A percentile compares a stretch with the other conserved stretches of the same genome.
These are phyloP conservation scores for Orobanche coerulescens DNA, from an alignment of 257 asterid species.

Conservation along the genomic window DNA sequence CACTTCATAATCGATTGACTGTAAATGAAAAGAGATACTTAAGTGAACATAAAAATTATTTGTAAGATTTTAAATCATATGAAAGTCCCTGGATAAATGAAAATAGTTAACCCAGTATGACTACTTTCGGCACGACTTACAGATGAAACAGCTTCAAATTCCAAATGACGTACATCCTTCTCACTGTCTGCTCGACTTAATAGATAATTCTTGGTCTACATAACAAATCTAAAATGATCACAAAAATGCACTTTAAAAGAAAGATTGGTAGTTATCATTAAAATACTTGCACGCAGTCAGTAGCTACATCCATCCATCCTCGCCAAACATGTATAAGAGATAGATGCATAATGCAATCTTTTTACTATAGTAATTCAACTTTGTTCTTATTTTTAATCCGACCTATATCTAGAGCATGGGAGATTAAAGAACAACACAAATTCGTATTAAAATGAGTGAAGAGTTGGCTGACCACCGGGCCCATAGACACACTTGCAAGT, in stretches of 20 bases:
- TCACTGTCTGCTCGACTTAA: conserved; percentile 48
- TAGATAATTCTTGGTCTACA: conserved; percentile 48
- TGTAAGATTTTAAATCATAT: not conserved
- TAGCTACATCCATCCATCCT: conserved; percentile 3
- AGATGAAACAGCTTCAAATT: conserved; percentile 85
- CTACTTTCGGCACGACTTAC: conserved; percentile 45
- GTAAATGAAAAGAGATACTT: conserved; percentile 21
- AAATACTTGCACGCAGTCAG: conserved; percentile 14
- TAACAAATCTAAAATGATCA: conserved; percentile 17
- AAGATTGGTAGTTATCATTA: not conserved
- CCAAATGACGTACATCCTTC: conserved; percentile 85
- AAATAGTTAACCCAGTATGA: conserved; percentile 9
- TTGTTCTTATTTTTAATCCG: not conserved
- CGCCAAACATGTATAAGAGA: not conserved
- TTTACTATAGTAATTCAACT: not conserved
- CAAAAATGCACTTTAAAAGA: conserved; percentile 3
- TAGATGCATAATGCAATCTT: not conserved
- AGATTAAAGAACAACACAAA: not conserved
- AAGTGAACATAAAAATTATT: not conserved
- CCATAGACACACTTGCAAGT: conserved; percentile 5
- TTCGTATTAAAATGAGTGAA: conserved; percentile 8
- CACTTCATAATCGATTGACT: conserved; percentile 74
- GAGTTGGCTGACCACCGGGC: not conserved
- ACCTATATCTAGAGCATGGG: not conserved
- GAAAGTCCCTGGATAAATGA: not conserved